Base-by-base conservation (phyloP, 768 basidiomycete genomes). In the Macrocybe gigantea region DNA sequence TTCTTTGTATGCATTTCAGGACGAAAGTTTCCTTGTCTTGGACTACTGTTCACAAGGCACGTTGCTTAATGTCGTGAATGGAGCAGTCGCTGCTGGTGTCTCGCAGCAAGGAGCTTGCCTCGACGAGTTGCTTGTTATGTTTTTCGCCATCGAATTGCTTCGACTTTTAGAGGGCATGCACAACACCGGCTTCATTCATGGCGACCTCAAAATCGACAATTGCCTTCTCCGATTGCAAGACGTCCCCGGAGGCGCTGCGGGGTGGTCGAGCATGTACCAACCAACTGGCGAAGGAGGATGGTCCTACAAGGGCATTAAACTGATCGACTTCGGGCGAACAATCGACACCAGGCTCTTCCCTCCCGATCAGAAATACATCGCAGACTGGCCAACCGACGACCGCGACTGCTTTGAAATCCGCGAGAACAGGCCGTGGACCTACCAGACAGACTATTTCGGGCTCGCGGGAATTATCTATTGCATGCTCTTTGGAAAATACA, bases 161-260 rank as follows among this genome's bases (percentile, higher is more conserved):
- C 83, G 84, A 29, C 67, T 88, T 7, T 66, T 97, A 38, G 93
- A 94, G 60, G 83, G 76, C 12, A 78, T 97, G 62, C 96, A 98
- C 63, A 48, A 60, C 11, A 70, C 75, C 0, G 90, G 92, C 8
- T 90, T 98, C 69, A 89, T 99, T 56, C 96, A 99, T 59, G 95
- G 96, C 32, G 96, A 99, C 68, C 77, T 99, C 53, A 99, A 99
- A 73, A 96, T 98, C 64, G 96, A 99, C 69, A 99, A 99, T 68
- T 96, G 94, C 62, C 77, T 99, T n/a, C 72, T 98, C 7, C 83
- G 96, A 5, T 75, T 99, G 39, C 87, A 92, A 53, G 87, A 90
- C 44, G 82, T 88, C 4, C 83, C 85, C 1, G 83, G 83, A 3
- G 82, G 83, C 1, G 65, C 76, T 1, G 72, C 83, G 0, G 74